Conservation (phyloP, 208 protist species). For the Leptomonas seymouri region DNA sequence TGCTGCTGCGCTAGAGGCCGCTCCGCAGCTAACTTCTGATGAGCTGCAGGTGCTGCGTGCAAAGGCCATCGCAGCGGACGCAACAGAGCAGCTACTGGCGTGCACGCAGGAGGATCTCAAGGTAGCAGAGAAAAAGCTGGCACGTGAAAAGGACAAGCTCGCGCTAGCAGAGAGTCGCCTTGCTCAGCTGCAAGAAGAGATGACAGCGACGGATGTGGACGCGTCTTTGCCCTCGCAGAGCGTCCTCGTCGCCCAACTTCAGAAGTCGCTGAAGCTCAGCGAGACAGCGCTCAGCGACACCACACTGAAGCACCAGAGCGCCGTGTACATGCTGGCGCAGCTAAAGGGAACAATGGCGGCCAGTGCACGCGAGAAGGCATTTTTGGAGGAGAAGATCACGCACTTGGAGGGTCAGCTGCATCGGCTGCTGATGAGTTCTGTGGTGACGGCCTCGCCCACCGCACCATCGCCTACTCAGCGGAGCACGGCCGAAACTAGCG, state of each 20-base stretch:
- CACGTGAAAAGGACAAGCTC: slow-evolving; percentile 6
- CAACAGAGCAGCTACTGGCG: slow-evolving; percentile 25
- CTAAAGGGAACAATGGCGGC: slow-evolving; percentile 22
- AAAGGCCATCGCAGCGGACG: slow-evolving; percentile 21
- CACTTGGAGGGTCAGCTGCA: slow-evolving; percentile 79
- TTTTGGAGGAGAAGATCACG: slow-evolving; percentile 54
- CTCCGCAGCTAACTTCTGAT: slow-evolving; percentile 4
- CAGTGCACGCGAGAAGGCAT: slow-evolving; percentile 33
- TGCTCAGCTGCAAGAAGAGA: slow-evolving; percentile 12
- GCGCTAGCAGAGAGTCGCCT: slow-evolving; percentile 2
- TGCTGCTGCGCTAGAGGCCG: not conserved
- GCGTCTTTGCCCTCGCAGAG: not conserved
- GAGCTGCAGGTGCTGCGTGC: slow-evolving; percentile 24
- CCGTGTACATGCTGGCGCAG: slow-evolving; percentile 37
- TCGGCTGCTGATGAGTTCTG: slow-evolving; percentile 41
- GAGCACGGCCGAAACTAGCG: not conserved
- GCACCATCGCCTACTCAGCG: not conserved
- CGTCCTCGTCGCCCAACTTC: slow-evolving; percentile 18
- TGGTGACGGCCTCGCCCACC: slow-evolving; percentile 15
- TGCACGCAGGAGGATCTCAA: slow-evolving; percentile 23
- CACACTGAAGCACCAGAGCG: slow-evolving; percentile 20
- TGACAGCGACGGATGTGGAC: not conserved
- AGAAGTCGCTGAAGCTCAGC: slow-evolving; percentile 7
- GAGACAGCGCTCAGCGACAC: slow-evolving; percentile 11
- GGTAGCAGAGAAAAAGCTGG: not conserved